phyloP scores from a whole-genome alignment of 768 basidiomycete genomes.

The Amanita exitialis region DNA sequence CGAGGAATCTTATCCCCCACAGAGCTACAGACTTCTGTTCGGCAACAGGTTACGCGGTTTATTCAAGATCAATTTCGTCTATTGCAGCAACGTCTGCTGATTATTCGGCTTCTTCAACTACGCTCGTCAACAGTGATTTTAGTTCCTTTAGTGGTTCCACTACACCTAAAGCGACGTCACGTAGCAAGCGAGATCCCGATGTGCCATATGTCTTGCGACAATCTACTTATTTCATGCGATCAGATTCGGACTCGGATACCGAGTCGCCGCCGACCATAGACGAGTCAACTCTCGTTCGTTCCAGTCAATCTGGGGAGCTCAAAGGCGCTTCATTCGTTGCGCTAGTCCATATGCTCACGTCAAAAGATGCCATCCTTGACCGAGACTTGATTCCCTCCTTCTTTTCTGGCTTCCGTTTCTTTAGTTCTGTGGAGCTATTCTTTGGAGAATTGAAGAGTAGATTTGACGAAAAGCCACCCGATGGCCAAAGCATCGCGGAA shows the following conservation, averaged over 20 bases:
- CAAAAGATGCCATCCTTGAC: slow-evolving; percentile 27
- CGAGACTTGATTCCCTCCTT: slow-evolving; percentile 40
- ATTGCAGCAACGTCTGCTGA: background rate
- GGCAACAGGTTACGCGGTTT: background rate
- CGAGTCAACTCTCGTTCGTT: slow-evolving; percentile 13
- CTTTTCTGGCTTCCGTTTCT: slow-evolving; percentile 66
- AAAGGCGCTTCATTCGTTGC: slow-evolving; percentile 26
- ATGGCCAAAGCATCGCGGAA: slow-evolving; percentile 20
- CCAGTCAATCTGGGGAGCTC: slow-evolving; percentile 17
- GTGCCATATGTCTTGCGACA: slow-evolving; percentile 15
- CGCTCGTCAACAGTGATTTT: slow-evolving; percentile 9
- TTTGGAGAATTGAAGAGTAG: slow-evolving; percentile 30
- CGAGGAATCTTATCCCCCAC: background rate
- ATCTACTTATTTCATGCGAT: slow-evolving; percentile 13
- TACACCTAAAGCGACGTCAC: slow-evolving; percentile 13
- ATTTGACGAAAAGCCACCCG: slow-evolving; percentile 30
- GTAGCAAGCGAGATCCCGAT: slow-evolving; percentile 15
- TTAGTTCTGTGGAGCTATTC: slow-evolving; percentile 40
- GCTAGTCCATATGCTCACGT: slow-evolving; percentile 33
- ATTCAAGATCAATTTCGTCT: background rate
- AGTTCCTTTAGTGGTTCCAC: slow-evolving; percentile 12
- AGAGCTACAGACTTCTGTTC: background rate
- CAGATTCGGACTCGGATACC: too few relatives aligned
- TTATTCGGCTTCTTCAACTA: background rate
- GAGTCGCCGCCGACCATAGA: slow-evolving; percentile 7